Evolutionary conservation across 371 early-diverging fungal genomes (phyloP).

Genomic region (Zopfochytrium polystomum): DNA sequence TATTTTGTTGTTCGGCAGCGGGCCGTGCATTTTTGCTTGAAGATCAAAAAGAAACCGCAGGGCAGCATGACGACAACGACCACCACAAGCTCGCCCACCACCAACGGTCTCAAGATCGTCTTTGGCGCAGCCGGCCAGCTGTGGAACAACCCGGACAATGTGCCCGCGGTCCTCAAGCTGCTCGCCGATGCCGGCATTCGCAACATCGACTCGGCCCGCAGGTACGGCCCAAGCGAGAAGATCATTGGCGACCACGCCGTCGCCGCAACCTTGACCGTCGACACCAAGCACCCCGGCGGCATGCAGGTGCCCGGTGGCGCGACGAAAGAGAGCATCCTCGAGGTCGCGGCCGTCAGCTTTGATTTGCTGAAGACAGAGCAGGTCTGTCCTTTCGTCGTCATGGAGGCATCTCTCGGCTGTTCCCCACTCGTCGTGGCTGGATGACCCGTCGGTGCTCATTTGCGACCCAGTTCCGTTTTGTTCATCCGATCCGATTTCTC

Average conservation of each 20-base stretch:
- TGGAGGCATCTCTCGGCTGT: no score
- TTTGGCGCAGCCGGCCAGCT: not conserved
- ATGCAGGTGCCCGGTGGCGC: not conserved
- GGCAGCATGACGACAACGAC: no score
- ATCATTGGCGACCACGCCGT: constrained; percentile 5
- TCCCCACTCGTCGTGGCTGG: no score
- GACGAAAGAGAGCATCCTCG: not conserved
- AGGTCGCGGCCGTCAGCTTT: not conserved
- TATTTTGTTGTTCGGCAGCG: no score
- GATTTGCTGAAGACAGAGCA: not conserved
- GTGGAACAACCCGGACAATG: not conserved
- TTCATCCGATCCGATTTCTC: not conserved
- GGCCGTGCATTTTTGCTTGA: no score
- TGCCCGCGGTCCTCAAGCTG: not conserved
- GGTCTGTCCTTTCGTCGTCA: no score
- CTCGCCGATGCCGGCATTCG: constrained; percentile 10
- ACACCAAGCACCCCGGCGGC: constrained; percentile 8
- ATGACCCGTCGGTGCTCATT: not conserved
- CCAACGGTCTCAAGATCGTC: not conserved
- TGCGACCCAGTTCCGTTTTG: not conserved
- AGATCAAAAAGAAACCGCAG: no score
- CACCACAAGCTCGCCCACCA: no score
- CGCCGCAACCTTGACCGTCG: constrained; percentile 12
- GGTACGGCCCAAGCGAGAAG: constrained; percentile 21
- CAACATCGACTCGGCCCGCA: constrained; percentile 15